Base-by-base conservation (phyloP, 2,329 filamentous ascomycete species). In the Epichloe uncinata region DNA sequence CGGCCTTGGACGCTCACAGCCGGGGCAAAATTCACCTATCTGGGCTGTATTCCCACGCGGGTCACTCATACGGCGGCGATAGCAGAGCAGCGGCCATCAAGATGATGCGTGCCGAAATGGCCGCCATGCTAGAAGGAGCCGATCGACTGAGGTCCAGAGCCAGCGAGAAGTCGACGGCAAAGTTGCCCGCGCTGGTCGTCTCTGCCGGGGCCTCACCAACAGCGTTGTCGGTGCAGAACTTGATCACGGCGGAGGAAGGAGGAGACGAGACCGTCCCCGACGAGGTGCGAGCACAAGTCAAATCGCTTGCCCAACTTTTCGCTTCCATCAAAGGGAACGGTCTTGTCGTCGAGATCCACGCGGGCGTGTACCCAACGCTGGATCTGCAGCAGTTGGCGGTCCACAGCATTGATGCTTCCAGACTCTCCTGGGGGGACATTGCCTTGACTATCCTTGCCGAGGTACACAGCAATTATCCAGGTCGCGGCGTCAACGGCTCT, bases 371-470 rank as follows among this genome's bases (percentile, higher is more conserved):
- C 61, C 79, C 85, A 0, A 72, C 81, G 3, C 74, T 91, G 8
- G 87, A 93, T 63, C 71, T 90, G 57, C 87, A 93, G 63, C 87
- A 93, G 63, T 71, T 91, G 2, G 82, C 85, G 1, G 87, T 85
- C 0, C 78, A 83, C 57, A 81, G 84, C 4, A 61, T 72, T 42
- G 56, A 72, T 37, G 55, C 64, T 3, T 60, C 60, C 20, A 64
- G 58, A 5, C 67, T 79, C 7, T 73, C 70, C 13, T 72, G 73
- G 54, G 63, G 3, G 3, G 77, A 82, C 56, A 73, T 91, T 33
- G 85, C 77, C 1, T 66, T 89, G 34, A 80, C 77, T 0, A 73
- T 90, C 9, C 66, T 90, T n/a, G 78, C 81, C 0, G 85, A 93
- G 61, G 77, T 91, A 0, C 77, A 79, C 36, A 82, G 79, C 50